Evolutionary conservation across 306 rosid genomes (phyloP), one percentile per base, ranked within the genome.

Genomic region (Boehmeria nivea): DNA sequence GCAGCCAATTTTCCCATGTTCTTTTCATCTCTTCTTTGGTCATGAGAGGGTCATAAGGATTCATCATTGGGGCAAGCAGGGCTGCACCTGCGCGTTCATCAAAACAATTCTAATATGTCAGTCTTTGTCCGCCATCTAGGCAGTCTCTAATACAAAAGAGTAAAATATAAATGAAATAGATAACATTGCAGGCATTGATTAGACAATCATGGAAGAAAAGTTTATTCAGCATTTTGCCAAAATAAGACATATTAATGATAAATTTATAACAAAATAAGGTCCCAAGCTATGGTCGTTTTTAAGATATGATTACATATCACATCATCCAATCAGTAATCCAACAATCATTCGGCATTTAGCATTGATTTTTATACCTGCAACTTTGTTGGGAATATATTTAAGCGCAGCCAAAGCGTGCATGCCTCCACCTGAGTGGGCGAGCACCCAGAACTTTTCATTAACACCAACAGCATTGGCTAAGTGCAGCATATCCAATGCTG

Each of bases 401-500:
- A 91, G 93, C 0, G 95, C 82, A 68, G 93, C 96, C 96, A 91
- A 91, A 45, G 86, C 80, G 77, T 91, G 99, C 78, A 78, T 78
- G 68, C 87, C 75, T 37, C 93, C 96, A 60, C 80, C 75, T 15
- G 99, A 87, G 71, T 84, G 81, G 59, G 93, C 83, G 50, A 91
- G 80, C 46, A 91, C 72, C 99, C 96, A 91, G 77, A 91, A 91
- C 64, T 91, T 91, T 57, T 71, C 85, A 57, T 56, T 72, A 53
- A 91, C 43, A 71, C 87, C 87, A 60, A 84, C 65, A 28, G 89
- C 84, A 67, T 77, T 69, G 50, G 79, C 87, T 49, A 91, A 79
- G 68, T 73, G 66, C 37, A 87, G 62, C 75, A 91, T 69, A 78
- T 91, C 99, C 58, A 73, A 71, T 44, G 96, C 95, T 6, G 99